phyloP scores from a whole-genome alignment of 2,329 filamentous ascomycete genomes.

The Zymoseptoria pseudotritici region DNA sequence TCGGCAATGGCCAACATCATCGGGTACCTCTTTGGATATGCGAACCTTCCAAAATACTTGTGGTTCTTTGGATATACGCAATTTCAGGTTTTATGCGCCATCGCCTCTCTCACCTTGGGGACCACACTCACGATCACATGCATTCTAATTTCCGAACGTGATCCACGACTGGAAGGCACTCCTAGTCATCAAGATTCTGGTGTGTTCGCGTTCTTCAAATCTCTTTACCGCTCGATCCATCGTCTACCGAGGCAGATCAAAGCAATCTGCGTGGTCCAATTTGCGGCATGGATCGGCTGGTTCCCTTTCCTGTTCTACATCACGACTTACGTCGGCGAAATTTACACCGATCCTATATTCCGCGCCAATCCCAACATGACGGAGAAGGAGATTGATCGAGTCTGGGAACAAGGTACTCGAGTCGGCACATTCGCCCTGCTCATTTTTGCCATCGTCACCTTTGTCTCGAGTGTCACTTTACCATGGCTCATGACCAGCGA shows the following conservation, averaged over 20 bases:
- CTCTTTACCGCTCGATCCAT: slow-evolving; percentile 68
- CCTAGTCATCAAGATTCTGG: slow-evolving; percentile 55
- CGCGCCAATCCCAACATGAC: slow-evolving; percentile 70
- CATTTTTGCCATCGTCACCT: slow-evolving; percentile 78
- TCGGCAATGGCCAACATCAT: slow-evolving; percentile 84
- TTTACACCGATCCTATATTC: slow-evolving; percentile 80
- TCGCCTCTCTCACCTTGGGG: slow-evolving; percentile 68
- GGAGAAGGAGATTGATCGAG: slow-evolving; percentile 63
- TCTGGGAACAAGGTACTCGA: slow-evolving; percentile 79
- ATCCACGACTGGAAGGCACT: slow-evolving; percentile 65
- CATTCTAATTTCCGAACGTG: slow-evolving; percentile 63
- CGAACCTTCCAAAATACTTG: slow-evolving; percentile 65
- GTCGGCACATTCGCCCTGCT: slow-evolving; percentile 84
- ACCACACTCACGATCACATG: slow-evolving; percentile 66
- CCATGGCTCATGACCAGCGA: slow-evolving; percentile 73
- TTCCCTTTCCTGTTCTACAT: slow-evolving; percentile 96
- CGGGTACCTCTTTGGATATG: slow-evolving; percentile 80
- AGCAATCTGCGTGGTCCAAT: slow-evolving; percentile 86
- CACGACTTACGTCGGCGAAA: slow-evolving; percentile 86
- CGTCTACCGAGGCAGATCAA: slow-evolving; percentile 78
- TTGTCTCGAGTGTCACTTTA: slow-evolving; percentile 72
- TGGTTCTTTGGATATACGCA: slow-evolving; percentile 80
- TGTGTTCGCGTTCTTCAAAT: slow-evolving; percentile 69
- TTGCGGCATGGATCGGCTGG: slow-evolving; percentile 98
- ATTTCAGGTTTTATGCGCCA: slow-evolving; percentile 84